Percentiles rank a stretch among this genome's conserved stretches.
Conservation (phyloP, 306 rosid genomes). For the Abrus pulchellus region DNA sequence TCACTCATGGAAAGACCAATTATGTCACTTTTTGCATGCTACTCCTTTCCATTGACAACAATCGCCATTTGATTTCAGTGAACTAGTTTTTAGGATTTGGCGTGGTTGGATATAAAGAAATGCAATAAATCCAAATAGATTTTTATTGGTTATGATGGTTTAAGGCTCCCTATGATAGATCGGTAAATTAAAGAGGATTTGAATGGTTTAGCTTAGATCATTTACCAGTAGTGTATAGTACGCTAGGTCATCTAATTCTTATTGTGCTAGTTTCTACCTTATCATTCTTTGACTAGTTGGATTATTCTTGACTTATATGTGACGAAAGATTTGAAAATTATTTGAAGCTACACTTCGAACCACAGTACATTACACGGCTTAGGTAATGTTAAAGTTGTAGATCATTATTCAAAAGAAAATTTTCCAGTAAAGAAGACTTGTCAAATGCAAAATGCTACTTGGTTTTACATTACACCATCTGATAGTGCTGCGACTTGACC, state of each 20-base stretch:
- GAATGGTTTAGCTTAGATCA: neutral
- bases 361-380: too few species aligned
- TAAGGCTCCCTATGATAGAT: neutral
- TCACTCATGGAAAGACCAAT: constrained; percentile 41
- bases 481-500: neutral
- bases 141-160: constrained; percentile 14
- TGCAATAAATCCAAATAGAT: neutral
- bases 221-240: neutral
- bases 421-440: neutral
- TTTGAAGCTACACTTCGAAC: too few species aligned
- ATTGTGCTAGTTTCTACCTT: too few species aligned
- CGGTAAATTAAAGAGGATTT: neutral
- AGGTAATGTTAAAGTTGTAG: too few species aligned
- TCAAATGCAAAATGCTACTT: neutral
- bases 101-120: neutral
- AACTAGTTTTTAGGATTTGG: constrained; percentile 17
- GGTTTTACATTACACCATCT: neutral
- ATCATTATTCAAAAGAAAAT: neutral
- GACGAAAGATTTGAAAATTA: too few species aligned
- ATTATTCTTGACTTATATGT: too few species aligned
- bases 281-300: too few species aligned
- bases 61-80: constrained; percentile 42
- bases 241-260: neutral
- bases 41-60: constrained; percentile 65
- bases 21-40: constrained; percentile 45